Base-by-base conservation (phyloP, 1,139 yeast genomes). In the Waltiozyma sp. region DNA sequence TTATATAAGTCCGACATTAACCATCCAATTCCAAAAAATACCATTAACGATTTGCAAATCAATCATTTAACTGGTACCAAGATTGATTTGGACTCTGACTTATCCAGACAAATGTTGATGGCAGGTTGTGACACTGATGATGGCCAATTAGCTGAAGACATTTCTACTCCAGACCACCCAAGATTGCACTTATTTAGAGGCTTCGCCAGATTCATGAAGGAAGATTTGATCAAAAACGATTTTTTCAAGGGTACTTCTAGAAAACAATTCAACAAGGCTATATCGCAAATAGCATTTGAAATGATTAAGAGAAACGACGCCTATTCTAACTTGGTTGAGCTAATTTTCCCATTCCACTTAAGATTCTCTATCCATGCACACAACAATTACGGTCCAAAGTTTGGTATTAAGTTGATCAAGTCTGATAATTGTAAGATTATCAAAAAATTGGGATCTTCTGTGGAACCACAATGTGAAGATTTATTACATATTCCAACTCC, bases 301-400 rank as follows among this genome's bases (percentile, higher is more conserved):
- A 77, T 77, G 82, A 77, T 77, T 47, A 75, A 71, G 56, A 61
- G 82, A 48, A 77, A 77, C 53, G 83, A 77, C 54, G 82, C 83
- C 7, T 76, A 77, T 53, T 76, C 81, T 3, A 77, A 77, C 54
- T 63, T 76, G 54, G 80, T 77, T 39, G 82, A 76, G 47, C 60
- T 76, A 48, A 58, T 75, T 41, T 75, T 77, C 46, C 83, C 83
- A 7, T 73, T 72, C 54, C 80, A 75, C 51, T 57, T 76, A 54
- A 65, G 83, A 49, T 63, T 76, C 38, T 75, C 81, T 10, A 76
- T 77, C 46, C 83, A 77, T 56, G 80, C 81, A 0, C 82, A 77
- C 55, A 66, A 61, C 38, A 76, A 75, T 48, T 51, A 63, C 31
- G 82, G 81, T 1, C 82, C 82, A 9, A 76, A 76, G 53, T 76